A percentile compares a stretch with the other conserved stretches of the same genome.
phyloP scores from a whole-genome alignment of 2,329 filamentous ascomycete genomes.

The Diaporthe vexans region DNA sequence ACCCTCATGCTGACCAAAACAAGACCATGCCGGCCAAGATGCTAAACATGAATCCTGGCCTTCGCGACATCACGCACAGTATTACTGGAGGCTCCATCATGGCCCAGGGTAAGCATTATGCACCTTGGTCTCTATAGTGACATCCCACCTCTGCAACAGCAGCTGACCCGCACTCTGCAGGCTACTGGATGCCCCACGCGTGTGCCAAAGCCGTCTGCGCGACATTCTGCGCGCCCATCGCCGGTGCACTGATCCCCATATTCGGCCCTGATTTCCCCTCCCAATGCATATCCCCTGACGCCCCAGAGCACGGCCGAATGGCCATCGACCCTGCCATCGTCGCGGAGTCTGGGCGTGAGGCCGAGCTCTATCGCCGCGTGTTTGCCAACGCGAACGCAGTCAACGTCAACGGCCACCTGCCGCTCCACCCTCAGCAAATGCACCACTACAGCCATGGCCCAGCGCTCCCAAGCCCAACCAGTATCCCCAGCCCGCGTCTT shows the following conservation, averaged over 20 bases:
- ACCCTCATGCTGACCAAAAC: conserved; percentile 33
- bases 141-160: neutral
- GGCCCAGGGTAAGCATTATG: conserved; percentile 79
- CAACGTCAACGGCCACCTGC: conserved; percentile 38
- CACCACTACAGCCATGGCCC: conserved; percentile 38
- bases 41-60: conserved; percentile 80
- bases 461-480: conserved; percentile 45
- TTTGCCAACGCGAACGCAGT: conserved; percentile 47
- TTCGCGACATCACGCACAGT: conserved; percentile 91
- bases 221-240: conserved; percentile 89
- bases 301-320: conserved; percentile 76
- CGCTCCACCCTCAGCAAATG: conserved; percentile 39
- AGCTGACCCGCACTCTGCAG: conserved; percentile 60
- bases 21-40: conserved; percentile 93
- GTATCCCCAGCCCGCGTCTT: conserved; percentile 39
- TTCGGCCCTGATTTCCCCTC: conserved; percentile 87
- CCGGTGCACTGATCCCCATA: conserved; percentile 87
- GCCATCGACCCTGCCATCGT: conserved; percentile 72
- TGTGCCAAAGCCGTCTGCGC: conserved; percentile 89
- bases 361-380: conserved; percentile 57
- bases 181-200: conserved; percentile 95
- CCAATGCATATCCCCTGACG: conserved; percentile 75
- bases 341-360: conserved; percentile 63
- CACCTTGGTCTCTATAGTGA: too few relatives aligned
- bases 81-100: conserved; percentile 93